Base-by-base conservation (phyloP, 352 stramenopile species). In the Thalassiosira sp. region DNA sequence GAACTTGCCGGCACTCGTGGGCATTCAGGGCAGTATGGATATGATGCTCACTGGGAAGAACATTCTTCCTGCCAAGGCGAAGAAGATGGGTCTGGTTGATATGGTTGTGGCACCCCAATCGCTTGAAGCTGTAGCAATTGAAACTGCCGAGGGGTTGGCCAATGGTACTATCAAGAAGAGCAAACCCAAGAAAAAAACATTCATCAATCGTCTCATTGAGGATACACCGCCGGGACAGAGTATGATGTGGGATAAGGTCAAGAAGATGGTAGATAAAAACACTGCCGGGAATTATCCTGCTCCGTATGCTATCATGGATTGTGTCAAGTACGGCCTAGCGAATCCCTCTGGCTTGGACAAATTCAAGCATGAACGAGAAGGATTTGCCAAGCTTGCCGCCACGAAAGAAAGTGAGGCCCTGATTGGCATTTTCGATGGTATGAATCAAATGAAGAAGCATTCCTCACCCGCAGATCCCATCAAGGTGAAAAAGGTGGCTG, bases 21-120 rank as follows among this genome's bases (percentile, higher is more conserved):
- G 97, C 7, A 54, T 93, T 13, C 83, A 90, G 79, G 89, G 91
- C 35, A 95, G 95, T 15, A 89, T 99, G 78, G 95, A 98, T 77
- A 97, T 99, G 94, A 98, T 98, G 93, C 88, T 98, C 31, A 98
- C 87, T 27, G 97, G 96, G 73, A 98, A 98, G 80, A 96, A 98
- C 68, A 93, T 99, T 52, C 91, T 92, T 49, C 90, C 96, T 0
- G 93, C 97, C 84, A 97, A 97, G 79, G 97, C 97, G 3, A 96
- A 98, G 76, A 98, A 98, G 78, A 97, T 98, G 90, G 97, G 97
- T 3, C 89, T 99, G 16, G 96, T 98, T 3, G 95, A 99, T 86
- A 84, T 98, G 67, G 95, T 98, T 11, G 93, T 96, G 0, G 73
- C 85, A 10, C 75, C 79, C 25, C 76, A 84, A 40, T 86, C 94